Evolutionary conservation across 306 rosid genomes (phyloP), one percentile per base, ranked within the genome.

Genomic region (Astragalus glycyphyllos): DNA sequence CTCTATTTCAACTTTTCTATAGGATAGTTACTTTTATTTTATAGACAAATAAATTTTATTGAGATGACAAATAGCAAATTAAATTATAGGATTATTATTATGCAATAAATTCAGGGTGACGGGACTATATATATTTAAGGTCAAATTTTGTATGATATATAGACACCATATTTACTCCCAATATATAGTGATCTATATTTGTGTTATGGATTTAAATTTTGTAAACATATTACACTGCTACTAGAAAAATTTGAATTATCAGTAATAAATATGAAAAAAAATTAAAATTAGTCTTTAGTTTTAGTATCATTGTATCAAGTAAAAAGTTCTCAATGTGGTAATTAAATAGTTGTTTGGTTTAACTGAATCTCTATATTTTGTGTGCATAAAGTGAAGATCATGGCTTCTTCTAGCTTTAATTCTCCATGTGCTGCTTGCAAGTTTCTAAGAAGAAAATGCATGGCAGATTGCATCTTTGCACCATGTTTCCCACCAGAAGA

Each of bases 351-450:
- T 49, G 31, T 20, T 49, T 62, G 6, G 69, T 13, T 10, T 31
- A 8, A 8, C 31, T 51, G 31, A 58, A 58, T 38, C 7, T 38
- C 7, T 54, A 38, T 16, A 38, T 0, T 13, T 31, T 51, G 11
- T 23, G 11, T 59, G 59, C 3, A 32, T 59, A 54, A 2, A 32
- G 46, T 44, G 47, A 14, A 69, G n/a, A 55, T 47, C 50, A 87
- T 88, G 92, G 82, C 90, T 6, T 90, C 92, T 71, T 89, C 97
- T 16, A 82, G 83, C 77, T 74, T 85, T 1, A 88, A 85, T 65
- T 83, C 96, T 45, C 98, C 98, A 4, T 92, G 98, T 72, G 98
- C 98, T 3, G 98, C 96, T 11, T 92, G 98, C 86, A 92, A 92
- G 72, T 90, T 92, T 71, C 29, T 92, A 34, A 79, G 98, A 56